Evolutionary conservation across 257 asterid species (phyloP).

Genomic region (Solanum sitiens): DNA sequence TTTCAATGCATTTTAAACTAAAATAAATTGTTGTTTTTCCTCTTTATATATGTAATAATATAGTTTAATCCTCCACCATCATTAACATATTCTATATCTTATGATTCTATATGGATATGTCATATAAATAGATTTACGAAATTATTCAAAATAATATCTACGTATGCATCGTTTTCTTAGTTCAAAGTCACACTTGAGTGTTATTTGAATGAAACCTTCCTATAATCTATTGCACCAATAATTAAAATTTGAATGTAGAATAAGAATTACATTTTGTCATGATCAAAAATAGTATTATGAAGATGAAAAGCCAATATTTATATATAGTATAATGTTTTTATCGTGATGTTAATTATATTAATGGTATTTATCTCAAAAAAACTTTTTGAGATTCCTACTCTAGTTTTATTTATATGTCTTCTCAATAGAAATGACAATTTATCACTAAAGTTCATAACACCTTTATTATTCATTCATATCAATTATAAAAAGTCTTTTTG

Average conservation of each 20-base stretch:
- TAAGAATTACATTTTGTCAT: neutral
- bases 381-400: neutral
- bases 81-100: neutral
- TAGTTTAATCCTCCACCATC: neutral
- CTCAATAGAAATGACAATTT: neutral
- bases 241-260: neutral
- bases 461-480: neutral
- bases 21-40: neutral
- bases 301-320: neutral
- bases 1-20: neutral
- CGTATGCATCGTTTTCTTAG: neutral
- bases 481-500: neutral
- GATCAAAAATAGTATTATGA: neutral
- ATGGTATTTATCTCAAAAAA: neutral
- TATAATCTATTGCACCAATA: neutral
- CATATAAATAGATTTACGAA: neutral
- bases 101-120: too few species aligned
- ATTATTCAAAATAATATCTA: neutral
- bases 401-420: neutral
- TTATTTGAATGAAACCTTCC: neutral
- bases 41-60: neutral
- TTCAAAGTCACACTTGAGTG: neutral
- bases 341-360: neutral
- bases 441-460: neutral
- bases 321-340: neutral